Base-by-base conservation (phyloP, 169 alveolate genomes). In the Cytauxzoon felis region DNA sequence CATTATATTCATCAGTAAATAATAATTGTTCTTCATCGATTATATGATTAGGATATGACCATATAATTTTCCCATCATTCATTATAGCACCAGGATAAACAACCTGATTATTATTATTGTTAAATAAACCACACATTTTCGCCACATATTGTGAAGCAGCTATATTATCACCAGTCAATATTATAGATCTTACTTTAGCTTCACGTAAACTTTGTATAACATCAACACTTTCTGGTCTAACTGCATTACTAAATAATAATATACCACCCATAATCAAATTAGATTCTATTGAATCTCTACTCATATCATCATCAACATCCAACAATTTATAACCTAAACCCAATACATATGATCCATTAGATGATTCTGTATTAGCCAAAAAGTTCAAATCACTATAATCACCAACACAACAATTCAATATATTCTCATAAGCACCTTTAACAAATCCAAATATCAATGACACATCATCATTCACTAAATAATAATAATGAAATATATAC, bases 81-180 rank as follows among this genome's bases (percentile, higher is more conserved):
- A 66, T 29, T 18, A 57, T 54, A n/a, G 81, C 86, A 18, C 49
- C 34, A 11, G 76, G 80, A 43, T 67, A 61, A 16, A 54, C 49
- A 29, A 53, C 47, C 18, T 16, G 34, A n/a, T 27, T 54, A 1
- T 3, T 6, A 6, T 9, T 21, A 27, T 1, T 54, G n/a, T n/a
- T n/a, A 24, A 86, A 73, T 61, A 86, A 64, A n/a, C 88, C 87
- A 34, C 79, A 75, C 45, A 56, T 51, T 51, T 78, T 76, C 5
- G 88, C 92, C 36, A 86, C 92, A 38, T 67, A 76, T 53, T 78
- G 76, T 47, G 89, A 80, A 11, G 87, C 85, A 52, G 84, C 83
- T 3, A 82, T 78, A 54, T 86, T 81, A 52, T 86, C 92, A 19
- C 92, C 92, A 18, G 92, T 86, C 52, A 86, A 61, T 34, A 86